Evolutionary conservation across 1,139 yeast genomes (phyloP).

Genomic region (Debaryomyces fabryi): DNA sequence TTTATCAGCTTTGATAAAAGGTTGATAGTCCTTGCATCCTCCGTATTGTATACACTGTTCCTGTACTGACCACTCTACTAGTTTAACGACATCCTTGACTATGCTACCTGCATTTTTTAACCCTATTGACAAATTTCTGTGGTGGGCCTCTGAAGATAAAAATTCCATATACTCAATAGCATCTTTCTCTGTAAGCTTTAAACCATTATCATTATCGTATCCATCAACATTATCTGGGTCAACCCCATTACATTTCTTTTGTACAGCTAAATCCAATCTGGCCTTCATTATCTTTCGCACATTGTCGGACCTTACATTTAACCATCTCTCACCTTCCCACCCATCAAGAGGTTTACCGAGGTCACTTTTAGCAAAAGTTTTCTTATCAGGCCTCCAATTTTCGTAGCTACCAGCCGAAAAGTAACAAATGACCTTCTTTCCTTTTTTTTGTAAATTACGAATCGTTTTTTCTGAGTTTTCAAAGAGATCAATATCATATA

Average conservation of each 20-base stretch:
- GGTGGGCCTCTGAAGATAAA: conserved; percentile 17
- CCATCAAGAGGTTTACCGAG: conserved; percentile 24
- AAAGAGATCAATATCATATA: conserved; percentile 22
- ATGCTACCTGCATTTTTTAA: conserved; percentile 25
- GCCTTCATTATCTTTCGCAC: conserved; percentile 21
- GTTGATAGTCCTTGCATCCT: conserved; percentile 20
- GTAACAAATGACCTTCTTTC: conserved; percentile 25
- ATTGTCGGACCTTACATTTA: conserved; percentile 17
- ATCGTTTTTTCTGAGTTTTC: conserved; percentile 16
- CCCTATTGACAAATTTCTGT: conserved; percentile 18
- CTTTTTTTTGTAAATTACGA: conserved; percentile 15
- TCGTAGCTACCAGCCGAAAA: conserved; percentile 30
- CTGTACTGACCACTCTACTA: conserved; percentile 23
- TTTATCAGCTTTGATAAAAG: conserved; percentile 18
- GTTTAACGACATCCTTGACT: conserved; percentile 15
- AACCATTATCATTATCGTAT: conserved; percentile 25
- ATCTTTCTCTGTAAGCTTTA: conserved; percentile 20
- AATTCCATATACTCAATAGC: conserved; percentile 19
- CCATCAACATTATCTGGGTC: conserved; percentile 29
- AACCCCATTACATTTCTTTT: conserved; percentile 23
- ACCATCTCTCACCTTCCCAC: conserved; percentile 28
- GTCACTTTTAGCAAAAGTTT: conserved; percentile 16
- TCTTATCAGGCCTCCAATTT: conserved; percentile 23
- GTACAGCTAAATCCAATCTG: conserved; percentile 20
- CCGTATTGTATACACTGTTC: conserved; percentile 25